Evolutionary conservation across 441 rosid genomes (phyloP).

Genomic region (Brassica hybrid): DNA sequence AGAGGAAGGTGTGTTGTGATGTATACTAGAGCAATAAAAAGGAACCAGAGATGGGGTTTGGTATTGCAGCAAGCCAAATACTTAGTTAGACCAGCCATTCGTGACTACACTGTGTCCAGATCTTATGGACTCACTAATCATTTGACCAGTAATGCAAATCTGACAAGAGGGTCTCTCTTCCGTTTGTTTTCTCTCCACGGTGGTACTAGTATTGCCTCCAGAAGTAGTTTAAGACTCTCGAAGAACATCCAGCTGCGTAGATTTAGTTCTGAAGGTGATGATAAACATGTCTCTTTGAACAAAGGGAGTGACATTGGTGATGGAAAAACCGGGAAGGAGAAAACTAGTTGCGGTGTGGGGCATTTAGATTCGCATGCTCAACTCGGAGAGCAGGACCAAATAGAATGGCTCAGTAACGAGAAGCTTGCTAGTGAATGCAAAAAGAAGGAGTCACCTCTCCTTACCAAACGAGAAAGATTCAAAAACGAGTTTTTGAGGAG

Average conservation of each 20-base stretch:
- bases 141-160: conserved; percentile 35
- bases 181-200: conserved; percentile 38
- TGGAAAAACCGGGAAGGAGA: conserved; percentile 49
- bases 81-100: conserved; percentile 45
- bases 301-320: conserved; percentile 51
- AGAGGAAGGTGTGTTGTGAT: conserved; percentile 25
- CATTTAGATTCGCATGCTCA: conserved; percentile 60
- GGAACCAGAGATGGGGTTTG: conserved; percentile 63
- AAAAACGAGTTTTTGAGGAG: conserved; percentile 73
- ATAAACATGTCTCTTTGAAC: conserved; percentile 54
- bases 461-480: conserved; percentile 72
- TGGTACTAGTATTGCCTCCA: conserved; percentile 36
- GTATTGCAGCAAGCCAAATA: conserved; percentile 54
- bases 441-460: conserved; percentile 77
- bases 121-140: conserved; percentile 38
- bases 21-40: conserved; percentile 54
- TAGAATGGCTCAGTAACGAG: conserved; percentile 84
- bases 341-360: conserved; percentile 44
- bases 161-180: conserved; percentile 44
- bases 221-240: conserved; percentile 37
- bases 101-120: conserved; percentile 44
- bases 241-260: conserved; percentile 51
- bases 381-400: conserved; percentile 85
- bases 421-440: conserved; percentile 68
- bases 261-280: conserved; percentile 79